Evolutionary conservation across 345 rosid species (phyloP), one percentile per base, ranked within the genome.

Genomic region (Draba incana): DNA sequence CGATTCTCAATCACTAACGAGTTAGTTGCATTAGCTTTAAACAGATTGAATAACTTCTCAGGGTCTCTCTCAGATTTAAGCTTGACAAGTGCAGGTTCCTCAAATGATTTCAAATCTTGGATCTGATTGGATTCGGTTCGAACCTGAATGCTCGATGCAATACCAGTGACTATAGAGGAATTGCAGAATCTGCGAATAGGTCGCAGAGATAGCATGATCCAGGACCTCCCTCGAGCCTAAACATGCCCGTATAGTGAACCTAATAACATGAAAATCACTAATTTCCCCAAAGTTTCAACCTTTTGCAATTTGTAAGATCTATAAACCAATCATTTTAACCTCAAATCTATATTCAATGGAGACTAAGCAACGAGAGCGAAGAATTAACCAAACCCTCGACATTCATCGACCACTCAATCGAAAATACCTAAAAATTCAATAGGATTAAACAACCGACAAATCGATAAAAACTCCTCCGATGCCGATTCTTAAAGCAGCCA

Each of bases 11-110:
- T 31, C 10, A 90, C 83, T 46, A 86, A 74, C 57, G 68, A 68
- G 76, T 88, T 90, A 42, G 71, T 80, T 33, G 97, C 88, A 81
- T 90, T 84, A 33, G 81, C 92, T 74, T 80, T 77, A 73, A 90
- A 88, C 45, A 90, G 79, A 10, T 75, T 64, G 58, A 83, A 88
- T 28, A 90, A 75, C 83, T 83, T 88, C 63, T 84, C 87, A 20
- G 94, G 96, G 74, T 89, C 88, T 68, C 97, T 65, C 69, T 90
- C 95, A 4, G 85, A 76, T 81, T 88, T 88, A 57, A 90, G 92
- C 82, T 72, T 86, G 47, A 83, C 42, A 68, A 90, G 94, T 14
- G 92, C 90, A 74, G 94, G 86, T 48, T 82, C 82, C 54, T 84
- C 84, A 31, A 80, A n/a, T n/a, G n/a, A n/a, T n/a, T n/a, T n/a